These are phyloP conservation scores for Colletotrichum eremochloae DNA, from an alignment of 2,329 filamentous ascomycete species.

Conservation along the genomic window DNA sequence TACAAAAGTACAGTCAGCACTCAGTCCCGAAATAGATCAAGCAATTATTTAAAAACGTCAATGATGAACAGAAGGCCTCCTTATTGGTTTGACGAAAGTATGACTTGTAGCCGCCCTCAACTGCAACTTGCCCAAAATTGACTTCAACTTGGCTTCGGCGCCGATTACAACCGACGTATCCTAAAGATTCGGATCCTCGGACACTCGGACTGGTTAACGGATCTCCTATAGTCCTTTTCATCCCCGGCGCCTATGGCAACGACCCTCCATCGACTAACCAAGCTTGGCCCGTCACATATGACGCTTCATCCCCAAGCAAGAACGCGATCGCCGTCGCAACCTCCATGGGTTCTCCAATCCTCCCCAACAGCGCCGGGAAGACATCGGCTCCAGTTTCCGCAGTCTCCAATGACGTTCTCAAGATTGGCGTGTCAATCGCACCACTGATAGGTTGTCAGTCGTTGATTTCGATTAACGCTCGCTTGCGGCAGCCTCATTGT, in stretches of 20 bases:
- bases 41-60: not conserved
- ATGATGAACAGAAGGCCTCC: too few relatives aligned
- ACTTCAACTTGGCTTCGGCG: not conserved
- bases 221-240: too few relatives aligned
- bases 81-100: not conserved
- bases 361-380: slow-evolving; percentile 37
- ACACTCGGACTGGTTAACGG: not conserved
- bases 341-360: slow-evolving; percentile 47
- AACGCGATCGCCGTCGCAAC: slow-evolving; percentile 48
- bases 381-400: slow-evolving; percentile 16
- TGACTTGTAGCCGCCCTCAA: not conserved
- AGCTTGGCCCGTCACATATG: slow-evolving; percentile 47
- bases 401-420: slow-evolving; percentile 14
- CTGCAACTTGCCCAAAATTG: not conserved
- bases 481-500: not conserved
- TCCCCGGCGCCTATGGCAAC: slow-evolving; percentile 4
- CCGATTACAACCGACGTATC: not conserved
- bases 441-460: slow-evolving; percentile 24
- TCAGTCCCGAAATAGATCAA: too few relatives aligned
- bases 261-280: slow-evolving; percentile 47
- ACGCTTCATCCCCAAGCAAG: slow-evolving; percentile 46
- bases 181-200: not conserved
- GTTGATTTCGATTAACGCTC: not conserved
- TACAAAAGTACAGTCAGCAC: not conserved
- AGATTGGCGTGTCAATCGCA: slow-evolving; percentile 38